Base-by-base conservation (phyloP, 2,329 filamentous ascomycete species). In the Aspergillus melleus region DNA sequence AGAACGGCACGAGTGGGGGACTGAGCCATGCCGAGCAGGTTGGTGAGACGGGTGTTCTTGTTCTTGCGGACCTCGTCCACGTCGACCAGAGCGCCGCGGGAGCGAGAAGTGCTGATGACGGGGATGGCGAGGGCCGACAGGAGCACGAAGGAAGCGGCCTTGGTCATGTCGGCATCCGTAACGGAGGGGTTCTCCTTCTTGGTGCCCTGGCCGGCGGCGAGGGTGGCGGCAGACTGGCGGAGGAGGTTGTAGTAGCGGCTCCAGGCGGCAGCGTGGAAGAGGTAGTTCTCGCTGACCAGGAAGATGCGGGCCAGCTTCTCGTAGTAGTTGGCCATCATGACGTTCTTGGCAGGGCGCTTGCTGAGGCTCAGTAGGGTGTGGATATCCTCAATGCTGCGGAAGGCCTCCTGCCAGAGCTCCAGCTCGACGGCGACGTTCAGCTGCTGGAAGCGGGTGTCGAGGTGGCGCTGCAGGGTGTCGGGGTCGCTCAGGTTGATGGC, bases 301-400 rank as follows among this genome's bases (percentile, higher is more conserved):
- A 99, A 99, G 77, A 99, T 99, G 66, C 93, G 88, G 46, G 95
- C 97, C 60, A 99, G 88, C 83, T 98, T 98, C 85, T 99, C 95
- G 80, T 98, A 99, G 85, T 99, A 99, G 83, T 98, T 99, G 80
- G 95, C 95, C 95, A 99, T 99, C 95, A 99, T 98, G 75, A 97
- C 85, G 77, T 97, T 97, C 89, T 98, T 98, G 57, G 95, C 90
- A 44, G 93, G 93, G 58, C 95, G 91, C 86, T 98, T 98, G 89
- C 94, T 98, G 69, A 98, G 86, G 82, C 90, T 98, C 68, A 99
- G 88, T 57, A 99, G 87, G 54, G 93, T 98, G 82, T 99, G 95
- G 69, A 98, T 98, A 76, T 99, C 95, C 81, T 99, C 95, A 53
- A 99, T 94, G 74, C 92, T 97, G 77, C 95, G 91, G 90, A 99